These are phyloP conservation scores for Metschnikowia borealis DNA, from an alignment of 805 yeast species.

Conservation along the genomic window DNA sequence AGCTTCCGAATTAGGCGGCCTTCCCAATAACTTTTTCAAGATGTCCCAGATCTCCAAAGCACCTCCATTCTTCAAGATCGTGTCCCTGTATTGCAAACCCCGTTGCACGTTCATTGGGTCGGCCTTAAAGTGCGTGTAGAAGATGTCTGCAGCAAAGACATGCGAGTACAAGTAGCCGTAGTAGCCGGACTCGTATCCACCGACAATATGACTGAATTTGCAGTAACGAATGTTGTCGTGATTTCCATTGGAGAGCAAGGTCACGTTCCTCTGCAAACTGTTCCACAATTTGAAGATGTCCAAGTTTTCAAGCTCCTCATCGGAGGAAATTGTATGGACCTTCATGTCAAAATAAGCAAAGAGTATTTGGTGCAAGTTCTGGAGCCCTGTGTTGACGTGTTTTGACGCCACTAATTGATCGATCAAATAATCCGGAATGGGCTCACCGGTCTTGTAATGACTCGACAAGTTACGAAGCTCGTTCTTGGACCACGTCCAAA, in stretches of 20 bases:
- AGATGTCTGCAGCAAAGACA: constrained; percentile 83
- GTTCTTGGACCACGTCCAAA: constrained; percentile 76
- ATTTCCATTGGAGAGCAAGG: constrained; percentile 55
- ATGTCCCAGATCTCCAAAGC: constrained; percentile 64
- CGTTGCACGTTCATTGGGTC: constrained; percentile 61
- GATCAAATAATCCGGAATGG: constrained; percentile 43
- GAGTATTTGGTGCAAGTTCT: constrained; percentile 70
- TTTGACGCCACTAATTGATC: constrained; percentile 19
- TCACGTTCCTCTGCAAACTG: constrained; percentile 56
- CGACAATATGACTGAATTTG: constrained; percentile 74
- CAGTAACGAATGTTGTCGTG: constrained; percentile 61
- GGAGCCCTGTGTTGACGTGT: constrained; percentile 65
- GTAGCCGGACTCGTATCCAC: constrained; percentile 83
- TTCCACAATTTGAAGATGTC: constrained; percentile 64
- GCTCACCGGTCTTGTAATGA: constrained; percentile 61
- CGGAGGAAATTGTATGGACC: constrained; percentile 50
- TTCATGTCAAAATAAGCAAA: constrained; percentile 76
- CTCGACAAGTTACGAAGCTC: constrained; percentile 57
- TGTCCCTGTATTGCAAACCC: constrained; percentile 69
- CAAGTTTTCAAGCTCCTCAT: constrained; percentile 39
- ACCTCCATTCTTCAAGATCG: constrained; percentile 69
- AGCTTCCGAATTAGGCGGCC: constrained; percentile 71
- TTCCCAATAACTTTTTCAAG: constrained; percentile 63
- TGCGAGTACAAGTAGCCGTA: constrained; percentile 85
- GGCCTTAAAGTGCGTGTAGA: constrained; percentile 59